Percentiles rank a stretch among this genome's conserved stretches.
Conservation (phyloP, 2,329 filamentous ascomycete species). For the Trichoderma asperellum region DNA sequence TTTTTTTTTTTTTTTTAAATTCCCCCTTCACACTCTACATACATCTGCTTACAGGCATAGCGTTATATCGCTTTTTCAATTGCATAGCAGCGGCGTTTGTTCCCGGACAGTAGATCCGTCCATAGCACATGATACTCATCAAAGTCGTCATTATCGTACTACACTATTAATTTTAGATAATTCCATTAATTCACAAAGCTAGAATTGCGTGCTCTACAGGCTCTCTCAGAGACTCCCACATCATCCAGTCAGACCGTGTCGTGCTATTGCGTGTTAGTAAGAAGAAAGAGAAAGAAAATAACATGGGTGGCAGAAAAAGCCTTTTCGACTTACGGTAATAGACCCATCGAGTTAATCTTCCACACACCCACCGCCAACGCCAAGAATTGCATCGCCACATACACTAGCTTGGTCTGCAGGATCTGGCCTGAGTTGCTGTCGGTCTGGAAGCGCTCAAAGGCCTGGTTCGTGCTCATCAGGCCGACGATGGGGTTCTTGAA, state of each 20-base stretch:
- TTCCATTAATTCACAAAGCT: conserved; percentile 52
- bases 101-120: not conserved
- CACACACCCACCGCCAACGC: conserved; percentile 85
- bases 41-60: conserved; percentile 1
- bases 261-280: conserved; percentile 59
- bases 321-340: conserved; percentile 74
- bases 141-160: conserved; percentile 5
- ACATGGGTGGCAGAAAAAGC: not conserved
- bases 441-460: conserved; percentile 90
- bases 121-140: conserved; percentile 7
- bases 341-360: conserved; percentile 96
- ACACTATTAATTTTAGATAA: conserved; percentile 9
- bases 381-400: conserved; percentile 83
- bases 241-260: conserved; percentile 94
- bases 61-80: conserved; percentile 6
- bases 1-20: not conserved
- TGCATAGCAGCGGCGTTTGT: conserved; percentile 30
- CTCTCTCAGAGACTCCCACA: conserved; percentile 82
- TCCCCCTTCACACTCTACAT: not conserved
- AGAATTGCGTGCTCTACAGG: conserved; percentile 68
- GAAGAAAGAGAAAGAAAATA: not conserved
- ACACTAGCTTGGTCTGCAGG: conserved; percentile 82
- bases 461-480: conserved; percentile 77
- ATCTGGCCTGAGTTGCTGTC: conserved; percentile 74
- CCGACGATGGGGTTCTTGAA: conserved; percentile 96